phyloP scores from a whole-genome alignment of 2,329 filamentous ascomycete genomes.

The Colletotrichum lindemuthianum region DNA sequence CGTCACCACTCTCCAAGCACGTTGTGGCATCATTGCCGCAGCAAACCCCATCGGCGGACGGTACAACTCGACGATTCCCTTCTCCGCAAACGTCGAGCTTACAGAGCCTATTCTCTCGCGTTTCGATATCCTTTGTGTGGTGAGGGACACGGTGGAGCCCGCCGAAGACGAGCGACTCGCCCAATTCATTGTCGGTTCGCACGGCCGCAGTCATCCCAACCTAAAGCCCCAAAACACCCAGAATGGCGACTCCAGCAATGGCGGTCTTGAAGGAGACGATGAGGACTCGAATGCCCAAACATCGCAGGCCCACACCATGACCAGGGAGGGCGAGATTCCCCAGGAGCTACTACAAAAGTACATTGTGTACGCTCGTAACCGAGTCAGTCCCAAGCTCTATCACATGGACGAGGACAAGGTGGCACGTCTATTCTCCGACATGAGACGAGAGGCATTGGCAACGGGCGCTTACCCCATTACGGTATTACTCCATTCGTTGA shows the following conservation, averaged over 20 bases:
- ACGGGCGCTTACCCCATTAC: slow-evolving; percentile 98
- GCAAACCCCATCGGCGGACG: slow-evolving; percentile 96
- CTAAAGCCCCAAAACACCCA: slow-evolving; percentile 24
- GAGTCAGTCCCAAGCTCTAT: slow-evolving; percentile 90
- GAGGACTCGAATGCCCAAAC: too few relatives aligned
- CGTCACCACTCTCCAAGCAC: slow-evolving; percentile 94
- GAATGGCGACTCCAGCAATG: too few relatives aligned
- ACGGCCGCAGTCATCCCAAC: slow-evolving; percentile 84
- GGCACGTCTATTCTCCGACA: slow-evolving; percentile 91
- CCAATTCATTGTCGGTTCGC: slow-evolving; percentile 93
- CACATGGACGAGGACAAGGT: slow-evolving; percentile 99
- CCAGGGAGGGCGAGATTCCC: slow-evolving; percentile 77
- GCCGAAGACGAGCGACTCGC: slow-evolving; percentile 92
- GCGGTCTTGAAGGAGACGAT: too few relatives aligned
- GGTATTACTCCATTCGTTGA: slow-evolving; percentile 62
- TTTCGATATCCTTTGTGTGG: slow-evolving; percentile 97
- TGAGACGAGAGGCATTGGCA: slow-evolving; percentile 90
- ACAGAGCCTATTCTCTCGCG: slow-evolving; percentile 97
- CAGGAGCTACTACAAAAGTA: slow-evolving; percentile 95
- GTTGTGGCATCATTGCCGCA: slow-evolving; percentile 95
- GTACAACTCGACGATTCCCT: slow-evolving; percentile 96
- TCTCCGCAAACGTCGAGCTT: slow-evolving; percentile 94
- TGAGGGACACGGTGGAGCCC: slow-evolving; percentile 94
- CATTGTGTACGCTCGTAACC: slow-evolving; percentile 92
- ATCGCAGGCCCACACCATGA: slow-evolving; percentile 1